Evolutionary conservation across 2,329 filamentous ascomycete genomes (phyloP), one percentile per base, ranked within the genome.

Genomic region (Acarospora socialis): DNA sequence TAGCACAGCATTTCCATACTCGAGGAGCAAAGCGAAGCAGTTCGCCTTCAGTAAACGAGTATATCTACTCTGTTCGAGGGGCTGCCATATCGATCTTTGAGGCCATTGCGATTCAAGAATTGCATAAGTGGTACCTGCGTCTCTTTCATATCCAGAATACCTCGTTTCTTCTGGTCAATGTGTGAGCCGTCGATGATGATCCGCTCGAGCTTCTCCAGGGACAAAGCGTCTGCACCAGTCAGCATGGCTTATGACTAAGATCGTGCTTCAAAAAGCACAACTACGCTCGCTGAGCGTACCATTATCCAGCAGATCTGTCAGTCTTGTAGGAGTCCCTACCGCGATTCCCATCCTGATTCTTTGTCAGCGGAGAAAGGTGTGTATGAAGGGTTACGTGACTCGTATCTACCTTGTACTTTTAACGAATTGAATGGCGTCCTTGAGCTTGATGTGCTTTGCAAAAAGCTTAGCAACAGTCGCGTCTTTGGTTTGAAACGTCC

Each of bases 391-490:
- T 6, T n/a, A 17, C 8, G 17, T 8, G 19, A 44, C 53, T 25
- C n/a, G n/a, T n/a, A n/a, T n/a, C n/a, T 50, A 67, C 62, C 65
- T 67, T 32, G 62, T 63, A 40, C 64, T 69, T 47, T 79, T 68
- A 24, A 92, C 71, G 50, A 80, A 81, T 37, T 77, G 66, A 32
- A 86, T 73, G 20, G 86, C 81, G 46, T 95, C 87, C 32, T 81
- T 72, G 7, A 98, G 58, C 59, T 98, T 98, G 63, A 98, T 92
- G 54, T 98, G 90, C 56, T 98, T 98, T 19, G 90, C 87, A 55
- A 98, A 98, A 51, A 98, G 63, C 55, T 98, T 98, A 2, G 81
- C 80, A 2, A 98, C 76, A 27, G 72, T 68, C 30, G 69, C 73
- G 6, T 82, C 74, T 52, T 90, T 83, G 32, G 68, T 76, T 50